These are phyloP conservation scores for Sanghuangporus baumii DNA, from an alignment of 1,284 basidiomycete species.

Conservation along the genomic window DNA sequence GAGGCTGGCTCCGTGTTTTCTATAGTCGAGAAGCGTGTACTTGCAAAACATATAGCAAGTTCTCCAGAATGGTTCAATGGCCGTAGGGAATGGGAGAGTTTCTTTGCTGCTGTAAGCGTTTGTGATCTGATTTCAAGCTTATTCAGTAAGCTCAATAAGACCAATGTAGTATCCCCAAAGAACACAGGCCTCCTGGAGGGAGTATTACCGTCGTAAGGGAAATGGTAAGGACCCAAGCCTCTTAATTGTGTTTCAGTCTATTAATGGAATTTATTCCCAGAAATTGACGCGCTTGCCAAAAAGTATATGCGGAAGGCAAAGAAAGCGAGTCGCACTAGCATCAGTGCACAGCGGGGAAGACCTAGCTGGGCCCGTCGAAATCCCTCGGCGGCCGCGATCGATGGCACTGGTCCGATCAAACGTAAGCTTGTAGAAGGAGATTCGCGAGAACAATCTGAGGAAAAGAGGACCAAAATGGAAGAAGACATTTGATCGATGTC, in stretches of 20 bases:
- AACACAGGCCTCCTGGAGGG: constrained; percentile 51
- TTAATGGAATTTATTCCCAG: constrained; percentile 18
- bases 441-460: constrained; percentile 5
- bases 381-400: not conserved
- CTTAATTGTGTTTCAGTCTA: not conserved
- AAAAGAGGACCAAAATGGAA: constrained; percentile 9
- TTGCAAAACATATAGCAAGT: constrained; percentile 50
- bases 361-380: constrained; percentile 14
- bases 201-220: constrained; percentile 50
- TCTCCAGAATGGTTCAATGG: constrained; percentile 38
- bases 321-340: not conserved
- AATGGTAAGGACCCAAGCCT: constrained; percentile 33
- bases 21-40: constrained; percentile 50
- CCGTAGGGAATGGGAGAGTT: constrained; percentile 48
- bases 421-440: constrained; percentile 1
- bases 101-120: constrained; percentile 41
- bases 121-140: not conserved
- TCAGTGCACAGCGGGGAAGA: constrained; percentile 14
- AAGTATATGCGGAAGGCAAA: constrained; percentile 21
- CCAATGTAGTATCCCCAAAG: constrained; percentile 41
- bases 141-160: not conserved
- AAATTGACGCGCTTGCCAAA: constrained; percentile 32
- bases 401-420: not conserved
- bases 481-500: not conserved
- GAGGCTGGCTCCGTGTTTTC: constrained; percentile 41